phyloP scores from a whole-genome alignment of 495 filamentous ascomycete genomes.

The Aspergillus asperescens region DNA sequence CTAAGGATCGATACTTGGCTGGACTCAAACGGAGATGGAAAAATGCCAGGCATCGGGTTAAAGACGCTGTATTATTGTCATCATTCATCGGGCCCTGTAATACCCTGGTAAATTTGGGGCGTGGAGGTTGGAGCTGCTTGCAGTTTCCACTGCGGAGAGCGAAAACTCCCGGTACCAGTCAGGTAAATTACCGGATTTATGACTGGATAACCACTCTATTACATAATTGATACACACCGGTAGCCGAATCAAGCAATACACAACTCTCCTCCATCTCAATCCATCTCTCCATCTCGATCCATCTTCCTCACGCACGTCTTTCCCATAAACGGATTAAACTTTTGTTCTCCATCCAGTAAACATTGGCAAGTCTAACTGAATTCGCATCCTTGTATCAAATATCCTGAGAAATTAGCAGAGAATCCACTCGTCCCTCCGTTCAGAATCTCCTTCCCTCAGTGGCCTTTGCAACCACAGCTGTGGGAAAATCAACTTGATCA shows the following conservation, averaged over 20 bases:
- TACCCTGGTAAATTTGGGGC: not conserved
- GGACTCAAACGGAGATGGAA: not conserved
- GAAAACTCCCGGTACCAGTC: not conserved
- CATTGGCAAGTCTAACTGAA: too few relatives aligned
- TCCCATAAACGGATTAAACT: not conserved
- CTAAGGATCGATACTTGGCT: not conserved
- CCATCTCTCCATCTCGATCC: too few relatives aligned
- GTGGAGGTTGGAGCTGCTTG: not conserved
- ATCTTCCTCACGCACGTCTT: too few relatives aligned
- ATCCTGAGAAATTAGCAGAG: not conserved
- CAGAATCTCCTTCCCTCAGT: not conserved
- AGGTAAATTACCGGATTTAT: not conserved
- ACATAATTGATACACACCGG: not conserved
- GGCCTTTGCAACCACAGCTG: constrained; percentile 2
- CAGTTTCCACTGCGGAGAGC: not conserved
- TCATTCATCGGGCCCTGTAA: not conserved
- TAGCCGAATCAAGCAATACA: not conserved
- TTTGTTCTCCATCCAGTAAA: not conserved
- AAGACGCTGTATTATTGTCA: not conserved
- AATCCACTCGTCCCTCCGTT: not conserved
- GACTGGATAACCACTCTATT: not conserved
- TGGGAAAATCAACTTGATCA: constrained; percentile 37
- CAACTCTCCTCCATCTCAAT: not conserved
- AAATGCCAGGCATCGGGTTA: not conserved
- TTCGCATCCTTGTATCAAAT: too few relatives aligned